A percentile compares a stretch with the other conserved stretches of the same genome.
Evolutionary conservation across 2,329 filamentous ascomycete genomes (phyloP).

Genomic region (Colletotrichum falcatum): DNA sequence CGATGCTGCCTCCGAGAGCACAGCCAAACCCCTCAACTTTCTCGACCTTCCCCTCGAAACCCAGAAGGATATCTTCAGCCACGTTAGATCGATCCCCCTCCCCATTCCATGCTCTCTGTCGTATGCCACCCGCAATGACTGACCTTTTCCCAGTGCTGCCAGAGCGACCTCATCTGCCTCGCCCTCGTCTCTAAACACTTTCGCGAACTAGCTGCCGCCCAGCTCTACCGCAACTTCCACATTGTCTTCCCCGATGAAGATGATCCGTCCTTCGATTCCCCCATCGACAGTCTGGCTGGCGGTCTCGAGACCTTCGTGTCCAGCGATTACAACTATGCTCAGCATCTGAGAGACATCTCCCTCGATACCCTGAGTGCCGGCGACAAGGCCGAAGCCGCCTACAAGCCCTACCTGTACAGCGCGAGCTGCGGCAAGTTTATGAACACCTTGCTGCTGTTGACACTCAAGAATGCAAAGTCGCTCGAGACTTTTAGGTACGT

Average conservation of each 20-base stretch:
- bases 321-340: slow-evolving; percentile 73
- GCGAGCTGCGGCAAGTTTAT: slow-evolving; percentile 72
- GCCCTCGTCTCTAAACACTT: slow-evolving; percentile 70
- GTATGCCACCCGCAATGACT: slow-evolving; percentile 25
- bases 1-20: slow-evolving; percentile 40
- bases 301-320: slow-evolving; percentile 72
- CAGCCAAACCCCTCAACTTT: slow-evolving; percentile 48
- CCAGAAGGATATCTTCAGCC: slow-evolving; percentile 60
- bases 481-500: slow-evolving; percentile 69
- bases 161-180: slow-evolving; percentile 66
- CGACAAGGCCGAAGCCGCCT: slow-evolving; percentile 64
- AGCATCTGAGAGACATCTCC: slow-evolving; percentile 66
- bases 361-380: slow-evolving; percentile 68
- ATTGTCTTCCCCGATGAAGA: slow-evolving; percentile 73
- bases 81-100: slow-evolving; percentile 52
- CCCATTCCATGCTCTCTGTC: slow-evolving; percentile 30
- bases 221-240: slow-evolving; percentile 70
- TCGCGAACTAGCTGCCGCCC: slow-evolving; percentile 66
- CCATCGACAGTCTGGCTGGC: slow-evolving; percentile 68
- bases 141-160: slow-evolving; percentile 57
- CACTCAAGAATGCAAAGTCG: slow-evolving; percentile 64
- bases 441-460: slow-evolving; percentile 69
- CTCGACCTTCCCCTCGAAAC: slow-evolving; percentile 61
- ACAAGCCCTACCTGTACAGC: slow-evolving; percentile 66
- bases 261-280: slow-evolving; percentile 61